These are phyloP conservation scores for Cenchrus purpureus DNA, from an alignment of 176 grass and related monocot genomes.

Conservation along the genomic window DNA sequence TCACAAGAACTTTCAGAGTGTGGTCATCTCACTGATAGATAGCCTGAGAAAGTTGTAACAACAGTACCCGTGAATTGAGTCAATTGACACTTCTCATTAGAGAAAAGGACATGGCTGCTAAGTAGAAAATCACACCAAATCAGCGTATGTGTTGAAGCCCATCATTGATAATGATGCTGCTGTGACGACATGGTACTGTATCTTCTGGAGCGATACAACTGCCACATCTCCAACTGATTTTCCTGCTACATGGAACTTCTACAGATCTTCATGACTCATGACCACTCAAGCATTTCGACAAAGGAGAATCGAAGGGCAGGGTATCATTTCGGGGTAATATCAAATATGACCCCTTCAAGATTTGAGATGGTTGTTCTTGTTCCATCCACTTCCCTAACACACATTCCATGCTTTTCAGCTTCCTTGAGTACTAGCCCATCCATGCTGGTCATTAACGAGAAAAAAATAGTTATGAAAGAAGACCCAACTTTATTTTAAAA, in stretches of 20 bases:
- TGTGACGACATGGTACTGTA: background rate
- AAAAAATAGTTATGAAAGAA: conserved; percentile 10
- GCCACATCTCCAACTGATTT: conserved; percentile 30
- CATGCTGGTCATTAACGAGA: conserved; percentile 66
- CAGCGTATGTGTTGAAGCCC: background rate
- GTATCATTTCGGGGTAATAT: conserved; percentile 62
- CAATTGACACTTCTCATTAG: conserved; percentile 4
- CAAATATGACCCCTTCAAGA: conserved; percentile 88
- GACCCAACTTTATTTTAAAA: background rate
- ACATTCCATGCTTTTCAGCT: conserved; percentile 70
- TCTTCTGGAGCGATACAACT: background rate
- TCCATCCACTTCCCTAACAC: conserved; percentile 66
- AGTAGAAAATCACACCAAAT: background rate
- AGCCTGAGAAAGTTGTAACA: conserved; percentile 32
- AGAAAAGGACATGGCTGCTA: background rate
- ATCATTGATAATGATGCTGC: conserved; percentile 25
- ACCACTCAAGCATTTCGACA: conserved; percentile 10
- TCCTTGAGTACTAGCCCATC: conserved; percentile 67
- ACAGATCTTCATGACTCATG: background rate
- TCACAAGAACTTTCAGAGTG: conserved; percentile 35
- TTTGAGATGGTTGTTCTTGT: conserved; percentile 67
- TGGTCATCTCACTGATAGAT: conserved; percentile 46
- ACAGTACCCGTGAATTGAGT: background rate
- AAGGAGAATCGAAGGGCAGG: background rate
- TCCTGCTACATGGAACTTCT: conserved; percentile 13